These are phyloP conservation scores for Ganoderma boninense DNA, from an alignment of 1,284 basidiomycete species.

Conservation along the genomic window DNA sequence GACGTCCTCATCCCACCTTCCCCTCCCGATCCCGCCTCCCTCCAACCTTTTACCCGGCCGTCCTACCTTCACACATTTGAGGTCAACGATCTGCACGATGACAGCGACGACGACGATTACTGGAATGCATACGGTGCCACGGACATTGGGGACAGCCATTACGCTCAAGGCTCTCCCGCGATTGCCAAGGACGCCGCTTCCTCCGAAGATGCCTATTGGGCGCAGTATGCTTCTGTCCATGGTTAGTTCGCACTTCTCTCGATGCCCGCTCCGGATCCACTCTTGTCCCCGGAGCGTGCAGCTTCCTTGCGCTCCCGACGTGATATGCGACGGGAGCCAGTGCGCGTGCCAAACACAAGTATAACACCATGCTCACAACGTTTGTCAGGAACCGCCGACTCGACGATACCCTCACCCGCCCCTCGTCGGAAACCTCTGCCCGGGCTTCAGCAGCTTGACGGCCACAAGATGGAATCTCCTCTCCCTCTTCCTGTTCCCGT, in stretches of 20 bases:
- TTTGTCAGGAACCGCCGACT: slow-evolving; percentile 49
- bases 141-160: slow-evolving; percentile 42
- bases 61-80: slow-evolving; percentile 35
- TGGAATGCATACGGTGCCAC: slow-evolving; percentile 68
- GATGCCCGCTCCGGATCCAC: neutral
- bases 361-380: slow-evolving; percentile 2
- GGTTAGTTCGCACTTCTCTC: slow-evolving; percentile 49
- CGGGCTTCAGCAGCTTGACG: slow-evolving; percentile 9
- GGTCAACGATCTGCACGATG: slow-evolving; percentile 34
- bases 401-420: slow-evolving; percentile 49
- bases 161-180: slow-evolving; percentile 13
- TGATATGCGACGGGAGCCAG: slow-evolving; percentile 5
- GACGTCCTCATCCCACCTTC: slow-evolving; percentile 37
- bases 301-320: neutral
- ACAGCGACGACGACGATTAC: slow-evolving; percentile 61
- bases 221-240: slow-evolving; percentile 71
- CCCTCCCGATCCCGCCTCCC: slow-evolving; percentile 12
- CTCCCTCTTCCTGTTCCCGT: slow-evolving; percentile 35
- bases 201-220: slow-evolving; percentile 80
- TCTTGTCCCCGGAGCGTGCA: neutral
- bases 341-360: slow-evolving; percentile 1
- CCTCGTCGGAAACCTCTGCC: slow-evolving; percentile 40
- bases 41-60: slow-evolving; percentile 18
- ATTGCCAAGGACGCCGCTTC: slow-evolving; percentile 41
- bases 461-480: slow-evolving; percentile 29